Evolutionary conservation across 345 rosid species (phyloP), one percentile per base, ranked within the genome.

Genomic region (Citrus reticulata): DNA sequence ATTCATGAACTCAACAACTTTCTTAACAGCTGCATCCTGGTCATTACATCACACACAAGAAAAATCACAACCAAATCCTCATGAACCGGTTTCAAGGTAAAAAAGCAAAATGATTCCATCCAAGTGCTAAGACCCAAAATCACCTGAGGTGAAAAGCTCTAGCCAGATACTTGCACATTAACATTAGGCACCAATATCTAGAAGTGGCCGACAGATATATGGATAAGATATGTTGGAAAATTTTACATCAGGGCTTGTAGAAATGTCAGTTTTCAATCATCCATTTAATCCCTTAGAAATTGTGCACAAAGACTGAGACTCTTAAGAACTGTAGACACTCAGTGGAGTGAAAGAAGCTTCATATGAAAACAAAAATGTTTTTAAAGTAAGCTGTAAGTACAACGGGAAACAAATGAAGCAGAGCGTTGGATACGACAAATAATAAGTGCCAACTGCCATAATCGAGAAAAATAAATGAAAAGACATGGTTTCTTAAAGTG

Each of bases 1-100:
- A 90, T 90, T 90, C 98, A 96, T 94, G 85, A 91, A 91, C 79
- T 91, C 94, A 81, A 94, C 92, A 80, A 93, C 97, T 81, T 94
- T 87, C 77, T 88, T 64, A 79, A 93, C 95, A 72, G 98, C 99
- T 88, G 93, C 97, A 78, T 91, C 97, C 99, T 96, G 91, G 37
- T 73, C 79, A 83, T 70, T 24, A 55, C 49, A 74, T 75, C 74
- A 78, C 30, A 30, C 14, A 65, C 27, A 34, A 40, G 32, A 60
- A 55, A 13, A 59, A 57, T 40, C 75, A 69, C 46, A 46, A 17
- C 59, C 6, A 49, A 54, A 30, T 51, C 20, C 62, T 20, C 22
- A 7, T 4, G 46, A 51, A 22, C 51, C 64, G 4, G 60, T 46
- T 76, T 65, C 62, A 65, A 58, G 64, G 29, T 79, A 70, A 35